Evolutionary conservation across 1,284 basidiomycete species (phyloP).

Genomic region (Cryptococcus sp.): DNA sequence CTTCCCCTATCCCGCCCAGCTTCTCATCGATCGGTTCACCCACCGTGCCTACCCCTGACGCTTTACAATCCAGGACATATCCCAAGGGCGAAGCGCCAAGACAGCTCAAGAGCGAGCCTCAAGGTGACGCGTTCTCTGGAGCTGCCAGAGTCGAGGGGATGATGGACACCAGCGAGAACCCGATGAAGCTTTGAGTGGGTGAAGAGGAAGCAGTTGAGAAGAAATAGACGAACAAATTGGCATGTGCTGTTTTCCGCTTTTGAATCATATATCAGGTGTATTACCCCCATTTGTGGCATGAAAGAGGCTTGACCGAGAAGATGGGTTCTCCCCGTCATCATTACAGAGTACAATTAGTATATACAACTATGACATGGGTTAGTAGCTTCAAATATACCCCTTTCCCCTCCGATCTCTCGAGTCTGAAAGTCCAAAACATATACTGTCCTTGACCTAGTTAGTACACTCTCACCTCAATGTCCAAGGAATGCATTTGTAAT

Average conservation of each 20-base stretch:
- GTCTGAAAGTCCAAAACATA: no score
- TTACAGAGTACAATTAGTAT: neutral
- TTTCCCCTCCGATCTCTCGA: no score
- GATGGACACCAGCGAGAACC: conserved; percentile 69
- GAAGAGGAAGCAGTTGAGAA: neutral
- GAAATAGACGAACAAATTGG: neutral
- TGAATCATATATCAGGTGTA: neutral
- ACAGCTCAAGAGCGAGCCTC: conserved; percentile 58
- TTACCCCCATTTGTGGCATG: conserved; percentile 1
- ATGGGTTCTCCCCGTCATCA: neutral
- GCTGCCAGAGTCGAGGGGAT: conserved; percentile 70
- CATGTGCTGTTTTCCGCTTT: neutral
- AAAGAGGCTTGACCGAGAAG: neutral
- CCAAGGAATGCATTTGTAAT: no score
- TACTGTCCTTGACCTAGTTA: no score
- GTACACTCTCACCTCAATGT: no score
- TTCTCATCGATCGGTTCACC: conserved; percentile 50
- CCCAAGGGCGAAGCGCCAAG: conserved; percentile 4
- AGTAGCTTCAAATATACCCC: no score
- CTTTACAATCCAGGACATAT: conserved; percentile 21
- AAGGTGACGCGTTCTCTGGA: conserved; percentile 63
- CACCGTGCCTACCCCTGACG: conserved; percentile 39
- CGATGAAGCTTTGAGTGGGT: conserved; percentile 56
- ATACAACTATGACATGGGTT: no score
- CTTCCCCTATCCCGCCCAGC: conserved; percentile 28